Evolutionary conservation across 495 filamentous ascomycete genomes (phyloP).

Genomic region (Penicillium steckii): DNA sequence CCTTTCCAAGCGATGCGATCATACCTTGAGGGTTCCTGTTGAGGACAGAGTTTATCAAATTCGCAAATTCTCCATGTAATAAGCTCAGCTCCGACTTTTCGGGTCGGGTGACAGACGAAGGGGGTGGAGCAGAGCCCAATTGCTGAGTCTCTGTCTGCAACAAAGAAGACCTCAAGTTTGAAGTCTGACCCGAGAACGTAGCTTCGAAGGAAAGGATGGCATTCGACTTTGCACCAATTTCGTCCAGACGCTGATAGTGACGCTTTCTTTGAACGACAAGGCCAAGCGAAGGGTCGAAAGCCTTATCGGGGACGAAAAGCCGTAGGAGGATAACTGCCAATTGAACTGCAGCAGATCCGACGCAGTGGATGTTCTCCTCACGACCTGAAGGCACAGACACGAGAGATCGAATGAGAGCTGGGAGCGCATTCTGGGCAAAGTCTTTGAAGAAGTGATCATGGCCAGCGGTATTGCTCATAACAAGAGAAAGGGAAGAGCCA

Average conservation of each 20-base stretch:
- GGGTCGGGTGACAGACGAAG: conserved; percentile 73
- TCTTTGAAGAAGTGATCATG: conserved; percentile 35
- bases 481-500: conserved; percentile 11
- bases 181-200: conserved; percentile 63
- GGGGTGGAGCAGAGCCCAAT: conserved; percentile 60
- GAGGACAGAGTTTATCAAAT: conserved; percentile 66
- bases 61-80: conserved; percentile 81
- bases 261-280: conserved; percentile 69
- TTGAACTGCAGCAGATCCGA: conserved; percentile 37
- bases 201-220: conserved; percentile 64
- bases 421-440: conserved; percentile 32
- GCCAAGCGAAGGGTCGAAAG: conserved; percentile 81
- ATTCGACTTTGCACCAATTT: conserved; percentile 55
- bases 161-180: conserved; percentile 59
- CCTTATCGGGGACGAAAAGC: conserved; percentile 81
- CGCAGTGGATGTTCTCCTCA: conserved; percentile 18
- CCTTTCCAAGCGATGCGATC: conserved; percentile 19
- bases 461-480: conserved; percentile 23
- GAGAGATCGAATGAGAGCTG: conserved; percentile 32
- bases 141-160: conserved; percentile 56
- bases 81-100: conserved; percentile 59
- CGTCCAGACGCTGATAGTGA: conserved; percentile 53
- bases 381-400: conserved; percentile 3
- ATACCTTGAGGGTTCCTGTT: conserved; percentile 50
- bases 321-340: conserved; percentile 52